A percentile compares a stretch with the other conserved stretches of the same genome.
Evolutionary conservation across 2,329 filamentous ascomycete genomes (phyloP).

Genomic region (Sporothrix phasma): DNA sequence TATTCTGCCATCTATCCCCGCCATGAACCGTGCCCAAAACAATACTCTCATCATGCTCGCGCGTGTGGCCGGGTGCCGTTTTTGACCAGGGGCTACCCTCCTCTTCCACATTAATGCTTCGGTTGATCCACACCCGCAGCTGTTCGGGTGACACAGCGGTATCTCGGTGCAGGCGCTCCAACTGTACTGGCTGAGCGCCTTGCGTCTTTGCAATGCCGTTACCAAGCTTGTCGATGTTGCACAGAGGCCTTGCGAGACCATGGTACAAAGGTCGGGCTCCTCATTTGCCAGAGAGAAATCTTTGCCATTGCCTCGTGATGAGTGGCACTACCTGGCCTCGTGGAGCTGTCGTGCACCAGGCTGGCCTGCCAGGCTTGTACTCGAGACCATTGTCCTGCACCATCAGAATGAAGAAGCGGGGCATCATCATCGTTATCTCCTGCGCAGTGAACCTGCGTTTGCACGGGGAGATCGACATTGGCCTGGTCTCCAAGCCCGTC

Average conservation of each 20-base stretch:
- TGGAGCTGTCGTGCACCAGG: slow-evolving; percentile 11
- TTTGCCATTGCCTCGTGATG: not conserved
- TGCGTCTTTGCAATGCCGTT: not conserved
- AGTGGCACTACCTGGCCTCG: slow-evolving; percentile 9
- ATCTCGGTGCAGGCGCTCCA: slow-evolving; percentile 13
- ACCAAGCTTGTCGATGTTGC: not conserved
- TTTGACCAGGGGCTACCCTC: not conserved
- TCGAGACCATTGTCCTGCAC: slow-evolving; percentile 17
- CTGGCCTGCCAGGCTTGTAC: slow-evolving; percentile 19
- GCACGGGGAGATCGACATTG: not conserved
- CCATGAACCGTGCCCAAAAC: not conserved
- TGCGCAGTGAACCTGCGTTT: not conserved
- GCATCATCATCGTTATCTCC: slow-evolving; percentile 9
- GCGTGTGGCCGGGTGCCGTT: not conserved
- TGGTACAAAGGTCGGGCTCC: not conserved
- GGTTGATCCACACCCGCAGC: slow-evolving; percentile 13
- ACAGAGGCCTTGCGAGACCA: not conserved
- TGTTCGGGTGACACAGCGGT: slow-evolving; percentile 16
- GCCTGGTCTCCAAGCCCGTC: not conserved
- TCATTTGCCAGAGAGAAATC: too few relatives aligned
- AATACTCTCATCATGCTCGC: not conserved
- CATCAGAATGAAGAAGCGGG: slow-evolving; percentile 13
- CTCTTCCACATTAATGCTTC: not conserved
- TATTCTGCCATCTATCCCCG: too few relatives aligned
- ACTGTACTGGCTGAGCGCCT: not conserved